Base-by-base conservation (phyloP, 2,329 filamentous ascomycete species). In the Ophiocordyceps camponoti-saundersi region DNA sequence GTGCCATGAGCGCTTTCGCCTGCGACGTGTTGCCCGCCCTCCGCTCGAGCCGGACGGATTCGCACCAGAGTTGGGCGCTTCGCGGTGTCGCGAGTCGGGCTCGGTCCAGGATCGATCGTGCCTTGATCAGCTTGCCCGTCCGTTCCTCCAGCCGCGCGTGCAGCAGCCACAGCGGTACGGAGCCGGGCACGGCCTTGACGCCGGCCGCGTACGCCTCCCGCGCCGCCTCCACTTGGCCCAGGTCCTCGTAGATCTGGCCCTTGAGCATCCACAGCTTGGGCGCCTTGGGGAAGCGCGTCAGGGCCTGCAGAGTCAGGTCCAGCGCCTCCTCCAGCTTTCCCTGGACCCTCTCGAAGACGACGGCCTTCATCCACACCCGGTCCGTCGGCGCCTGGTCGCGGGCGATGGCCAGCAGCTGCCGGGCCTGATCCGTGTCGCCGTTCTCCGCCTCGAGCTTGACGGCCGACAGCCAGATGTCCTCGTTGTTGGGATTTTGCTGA, bases 221-320 rank as follows among this genome's bases (percentile, higher is more conserved):
- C 3, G 92, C 92, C 63, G 92, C 85, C 0, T 83, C 80, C 15
- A 83, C 67, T 65, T 87, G 88, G 55, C 77, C 80, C 44, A 88
- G 74, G 42, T 80, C 75, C 59, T 95, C 85, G 70, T 98, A 98
- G 51, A 96, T 92, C 60, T 98, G 92, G 0, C 93, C 92, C 66
- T 98, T 98, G 70, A 95, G 85, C 85, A 96, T 95, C 82, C 90
- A 95, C 22, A 98, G 73, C 65, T 96, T 96, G 46, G 86, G 75
- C 13, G 83, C 79, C 42, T 80, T 77, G 1, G 92, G 90, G 67
- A 94, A 98, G 11, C 86, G 74, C 53, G 89, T 82, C 34, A 98
- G 69, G 1, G 83, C 92, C 59, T 93, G 82, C 49, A 89, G 86
- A 42, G 85, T 85, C 12, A 98, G 79, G 56, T 93, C 85, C 15